Evolutionary conservation across 2,329 filamentous ascomycete genomes (phyloP).

Genomic region (Arthrinium phaeospermum): DNA sequence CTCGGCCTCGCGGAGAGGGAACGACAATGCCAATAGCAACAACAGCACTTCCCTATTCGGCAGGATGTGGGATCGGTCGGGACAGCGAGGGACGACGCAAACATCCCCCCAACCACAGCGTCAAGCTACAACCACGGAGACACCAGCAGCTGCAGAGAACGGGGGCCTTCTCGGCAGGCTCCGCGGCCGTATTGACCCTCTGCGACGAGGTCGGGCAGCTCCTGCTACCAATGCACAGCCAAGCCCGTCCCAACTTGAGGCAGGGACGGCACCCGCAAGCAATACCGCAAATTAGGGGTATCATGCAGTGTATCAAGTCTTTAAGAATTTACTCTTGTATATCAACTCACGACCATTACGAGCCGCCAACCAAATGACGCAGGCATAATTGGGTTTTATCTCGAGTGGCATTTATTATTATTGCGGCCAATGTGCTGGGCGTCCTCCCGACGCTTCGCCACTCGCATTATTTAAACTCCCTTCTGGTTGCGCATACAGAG

Average conservation of each 20-base stretch:
- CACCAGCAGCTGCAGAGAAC: neutral
- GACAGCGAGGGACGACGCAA: conserved; percentile 4
- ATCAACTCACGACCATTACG: conserved; percentile 21
- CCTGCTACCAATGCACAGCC: conserved; percentile 36
- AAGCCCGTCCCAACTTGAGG: conserved; percentile 52
- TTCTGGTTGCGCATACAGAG: neutral
- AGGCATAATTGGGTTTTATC: conserved; percentile 13
- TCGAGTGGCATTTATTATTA: conserved; percentile 10
- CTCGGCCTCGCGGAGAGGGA: conserved; percentile 23
- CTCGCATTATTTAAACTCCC: conserved; percentile 1
- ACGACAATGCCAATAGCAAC: conserved; percentile 5
- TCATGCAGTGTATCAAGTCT: neutral
- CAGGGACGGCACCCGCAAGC: conserved; percentile 43
- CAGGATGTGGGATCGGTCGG: conserved; percentile 11
- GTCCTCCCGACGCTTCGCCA: neutral
- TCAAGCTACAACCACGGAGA: neutral
- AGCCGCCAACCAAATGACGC: conserved; percentile 12
- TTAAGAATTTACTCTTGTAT: conserved; percentile 15
- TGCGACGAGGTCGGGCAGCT: conserved; percentile 16
- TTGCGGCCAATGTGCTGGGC: neutral
- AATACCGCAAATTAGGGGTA: conserved; percentile 12
- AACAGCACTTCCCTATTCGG: conserved; percentile 12
- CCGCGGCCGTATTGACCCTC: neutral
- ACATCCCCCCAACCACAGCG: neutral
- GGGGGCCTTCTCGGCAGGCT: conserved; percentile 9